phyloP scores from a whole-genome alignment of 129 eudicot genomes.

The Flaveria trinervia region DNA sequence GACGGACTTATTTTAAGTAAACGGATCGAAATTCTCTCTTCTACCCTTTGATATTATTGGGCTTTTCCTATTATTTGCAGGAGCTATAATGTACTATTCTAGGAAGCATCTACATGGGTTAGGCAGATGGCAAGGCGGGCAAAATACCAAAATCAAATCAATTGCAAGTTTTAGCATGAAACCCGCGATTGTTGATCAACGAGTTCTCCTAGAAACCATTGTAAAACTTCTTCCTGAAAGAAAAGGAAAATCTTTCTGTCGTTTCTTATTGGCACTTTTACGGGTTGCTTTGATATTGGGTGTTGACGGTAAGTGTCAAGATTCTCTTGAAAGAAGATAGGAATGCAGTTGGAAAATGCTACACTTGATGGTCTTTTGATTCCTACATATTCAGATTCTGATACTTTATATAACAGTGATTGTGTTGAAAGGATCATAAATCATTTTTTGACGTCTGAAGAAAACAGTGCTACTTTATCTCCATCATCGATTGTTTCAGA shows the following conservation, averaged over 20 bases:
- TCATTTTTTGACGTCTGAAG: constrained; percentile 58
- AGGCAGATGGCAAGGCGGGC: constrained; percentile 80
- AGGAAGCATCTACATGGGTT: constrained; percentile 79
- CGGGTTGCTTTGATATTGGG: constrained; percentile 87
- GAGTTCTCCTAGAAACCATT: constrained; percentile 64
- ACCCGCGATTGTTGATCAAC: constrained; percentile 65
- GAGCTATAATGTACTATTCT: constrained; percentile 75
- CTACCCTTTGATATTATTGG: constrained; percentile 2
- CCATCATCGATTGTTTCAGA: constrained; percentile 59
- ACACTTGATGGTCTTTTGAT: constrained; percentile 74
- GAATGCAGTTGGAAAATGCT: constrained; percentile 81
- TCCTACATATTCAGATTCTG: constrained; percentile 80
- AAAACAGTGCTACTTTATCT: constrained; percentile 43
- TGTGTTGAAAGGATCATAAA: constrained; percentile 75
- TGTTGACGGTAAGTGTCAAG: constrained; percentile 59
- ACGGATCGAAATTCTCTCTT: background rate
- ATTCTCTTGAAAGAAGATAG: constrained; percentile 71
- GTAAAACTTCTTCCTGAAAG: constrained; percentile 69
- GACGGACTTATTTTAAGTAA: background rate
- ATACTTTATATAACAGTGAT: constrained; percentile 73
- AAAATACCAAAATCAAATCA: constrained; percentile 53
- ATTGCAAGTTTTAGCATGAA: constrained; percentile 88
- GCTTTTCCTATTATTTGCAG: constrained; percentile 27
- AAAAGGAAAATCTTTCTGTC: constrained; percentile 78
- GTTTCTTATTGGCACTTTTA: constrained; percentile 77